phyloP scores from a whole-genome alignment of 2,329 filamentous ascomycete genomes.

The Pestalotiopsis fici region DNA sequence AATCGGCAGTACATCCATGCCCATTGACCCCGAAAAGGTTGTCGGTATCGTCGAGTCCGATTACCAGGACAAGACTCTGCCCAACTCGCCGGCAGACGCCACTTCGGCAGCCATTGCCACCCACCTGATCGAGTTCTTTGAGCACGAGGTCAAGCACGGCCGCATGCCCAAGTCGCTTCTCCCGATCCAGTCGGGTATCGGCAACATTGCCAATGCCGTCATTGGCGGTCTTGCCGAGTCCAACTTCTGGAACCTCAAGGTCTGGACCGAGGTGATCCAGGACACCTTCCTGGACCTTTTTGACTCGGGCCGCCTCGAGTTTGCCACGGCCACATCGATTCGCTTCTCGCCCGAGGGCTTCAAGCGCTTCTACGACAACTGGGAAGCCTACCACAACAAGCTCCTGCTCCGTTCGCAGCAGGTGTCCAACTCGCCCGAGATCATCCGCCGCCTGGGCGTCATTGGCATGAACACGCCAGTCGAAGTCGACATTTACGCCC shows the following conservation, averaged over 20 bases:
- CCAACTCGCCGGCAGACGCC: conserved; percentile 77
- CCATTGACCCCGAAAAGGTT: conserved; percentile 81
- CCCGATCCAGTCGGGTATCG: conserved; percentile 84
- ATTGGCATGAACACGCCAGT: conserved; percentile 97
- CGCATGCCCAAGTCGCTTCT: conserved; percentile 77
- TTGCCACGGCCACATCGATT: conserved; percentile 86
- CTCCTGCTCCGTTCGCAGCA: conserved; percentile 85
- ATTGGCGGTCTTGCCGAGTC: conserved; percentile 79
- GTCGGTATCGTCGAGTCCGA: conserved; percentile 83
- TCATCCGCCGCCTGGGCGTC: conserved; percentile 82
- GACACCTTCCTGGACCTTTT: conserved; percentile 93
- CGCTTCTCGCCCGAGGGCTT: conserved; percentile 91
- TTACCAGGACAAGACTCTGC: conserved; percentile 74
- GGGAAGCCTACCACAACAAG: conserved; percentile 78
- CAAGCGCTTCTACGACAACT: conserved; percentile 86
- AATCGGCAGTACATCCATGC: conserved; percentile 81
- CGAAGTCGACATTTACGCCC: conserved; percentile 92
- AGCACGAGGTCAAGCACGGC: conserved; percentile 80
- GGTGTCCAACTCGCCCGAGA: conserved; percentile 87
- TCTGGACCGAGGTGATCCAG: conserved; percentile 93
- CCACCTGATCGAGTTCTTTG: conserved; percentile 80
- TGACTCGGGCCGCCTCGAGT: conserved; percentile 84
- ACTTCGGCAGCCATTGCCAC: conserved; percentile 71
- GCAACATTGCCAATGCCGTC: conserved; percentile 92
- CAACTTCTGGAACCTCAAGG: conserved; percentile 84